These are phyloP conservation scores for Trichosporon sp. DNA, from an alignment of 1,284 basidiomycete species.

Conservation along the genomic window DNA sequence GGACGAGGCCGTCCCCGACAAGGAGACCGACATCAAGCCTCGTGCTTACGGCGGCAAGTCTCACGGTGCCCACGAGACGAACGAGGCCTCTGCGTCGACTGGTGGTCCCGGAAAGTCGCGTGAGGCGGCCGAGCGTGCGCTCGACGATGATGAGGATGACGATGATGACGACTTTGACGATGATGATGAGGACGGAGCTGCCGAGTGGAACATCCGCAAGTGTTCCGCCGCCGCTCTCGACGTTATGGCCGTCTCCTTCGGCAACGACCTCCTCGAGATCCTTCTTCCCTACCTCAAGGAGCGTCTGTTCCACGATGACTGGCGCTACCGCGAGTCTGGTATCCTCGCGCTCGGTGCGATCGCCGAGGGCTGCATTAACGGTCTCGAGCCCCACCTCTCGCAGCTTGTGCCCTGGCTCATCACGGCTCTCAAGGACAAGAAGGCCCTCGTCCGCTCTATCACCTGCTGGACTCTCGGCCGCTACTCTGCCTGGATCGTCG, in stretches of 20 bases:
- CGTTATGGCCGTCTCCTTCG: conserved; percentile 90
- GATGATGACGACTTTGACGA: conserved; percentile 86
- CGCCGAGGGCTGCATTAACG: conserved; percentile 97
- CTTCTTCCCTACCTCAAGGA: conserved; percentile 86
- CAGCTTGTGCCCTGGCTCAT: conserved; percentile 90
- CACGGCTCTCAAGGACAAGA: conserved; percentile 81
- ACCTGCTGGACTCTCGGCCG: conserved; percentile 99
- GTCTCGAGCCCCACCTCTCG: conserved; percentile 88
- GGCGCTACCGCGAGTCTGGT: conserved; percentile 91
- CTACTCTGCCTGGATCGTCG: conserved; percentile 90
- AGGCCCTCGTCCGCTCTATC: conserved; percentile 96
- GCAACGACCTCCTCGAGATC: conserved; percentile 78
- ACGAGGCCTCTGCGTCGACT: conserved; percentile 32
- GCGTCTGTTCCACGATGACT: conserved; percentile 88
- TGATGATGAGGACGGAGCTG: conserved; percentile 93
- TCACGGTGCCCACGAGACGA: conserved; percentile 69
- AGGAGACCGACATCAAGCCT: conserved; percentile 92
- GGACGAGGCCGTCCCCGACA: conserved; percentile 78
- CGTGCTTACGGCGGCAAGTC: conserved; percentile 76
- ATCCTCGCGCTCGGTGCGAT: conserved; percentile 96
- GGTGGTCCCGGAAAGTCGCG: conserved; percentile 30
- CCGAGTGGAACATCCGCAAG: conserved; percentile 98
- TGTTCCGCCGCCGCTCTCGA: conserved; percentile 97
- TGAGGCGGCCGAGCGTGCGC: conserved; percentile 47
- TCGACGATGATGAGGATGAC: conserved; percentile 68